Evolutionary conservation across 192 early-diverging fungal species (phyloP), one percentile per base, ranked within the genome.

Genomic region (Paraglomus occultum): DNA sequence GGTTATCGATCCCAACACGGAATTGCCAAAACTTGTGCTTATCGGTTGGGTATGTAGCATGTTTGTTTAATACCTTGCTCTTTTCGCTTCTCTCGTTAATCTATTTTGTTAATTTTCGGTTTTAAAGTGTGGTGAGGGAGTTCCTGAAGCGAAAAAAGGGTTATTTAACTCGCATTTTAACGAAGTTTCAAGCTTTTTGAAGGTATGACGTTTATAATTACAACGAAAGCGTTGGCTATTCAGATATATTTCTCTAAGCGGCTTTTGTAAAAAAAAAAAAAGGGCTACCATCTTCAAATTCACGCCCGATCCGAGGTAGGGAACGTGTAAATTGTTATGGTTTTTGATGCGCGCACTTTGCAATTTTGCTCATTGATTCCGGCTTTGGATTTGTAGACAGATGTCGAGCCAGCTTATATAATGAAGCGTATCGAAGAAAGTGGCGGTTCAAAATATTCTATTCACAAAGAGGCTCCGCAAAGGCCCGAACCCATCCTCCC

Each of bases 361-460:
- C 9, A 49, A 14, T 49, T 47, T 31, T 64, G 31, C 31, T 31
- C 31, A 49, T 52, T 39, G 40, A 51, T 52, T n/a, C 17, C 64
- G 7, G 10, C 52, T 10, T 52, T 5, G 15, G 3, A 20, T 45
- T 15, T 43, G 38, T 78, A 81, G 70, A 82, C 82, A 20, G 95
- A 98, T 71, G 88, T 96, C 9, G 85, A 88, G n/a, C 88, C 92
- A 8, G 78, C 74, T 9, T 80, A 84, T 62, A 96, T 98, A 70
- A 92, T 94, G 89, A 89, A 92, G 77, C 85, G 91, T 74, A 84
- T 96, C 18, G 74, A 82, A 17, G 90, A 92, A 64, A 88, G 88
- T 45, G 90, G 92, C 14, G 96, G 95, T 1, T 88, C 95, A 10
- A 94, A 96, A 65, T 98, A 98, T 76, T 92, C 91, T 64, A 81